Evolutionary conservation across 2,329 filamentous ascomycete genomes (phyloP), one percentile per base, ranked within the genome.

Genomic region (Epichloe glyceriae): DNA sequence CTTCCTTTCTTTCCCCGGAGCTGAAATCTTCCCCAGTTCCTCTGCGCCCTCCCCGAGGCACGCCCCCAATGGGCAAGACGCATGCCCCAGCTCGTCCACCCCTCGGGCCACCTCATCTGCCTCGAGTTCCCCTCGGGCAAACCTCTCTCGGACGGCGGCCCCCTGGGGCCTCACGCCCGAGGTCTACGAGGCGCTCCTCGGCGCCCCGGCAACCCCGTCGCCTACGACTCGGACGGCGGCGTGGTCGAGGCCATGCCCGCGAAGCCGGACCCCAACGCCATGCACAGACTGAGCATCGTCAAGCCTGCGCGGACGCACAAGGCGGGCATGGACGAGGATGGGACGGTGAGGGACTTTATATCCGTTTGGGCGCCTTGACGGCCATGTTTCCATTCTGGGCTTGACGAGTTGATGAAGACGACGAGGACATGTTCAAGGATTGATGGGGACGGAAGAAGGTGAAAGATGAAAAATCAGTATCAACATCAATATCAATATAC

Each of bases 51-150:
- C 0, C 77, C 77, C n/a, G 64, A 68, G 2, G 64, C 72, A 49
- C 73, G 80, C 19, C 68, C 73, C 3, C 62, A 61, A 19, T 83
- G 79, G 80, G 74, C 78, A 12, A 63, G 64, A 50, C 69, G 76
- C 50, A 76, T 78, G 65, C 58, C 67, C 14, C 61, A 73, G 39
- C 69, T 83, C 39, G 67, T 83, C 33, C 57, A 65, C 19, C 69
- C 70, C 5, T 62, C 57, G 22, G 78, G 79, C 20, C 69, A 73
- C 38, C 68, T 84, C 26, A 62, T 83, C 48, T 83, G 80, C 66
- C 75, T 95, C 54, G 88, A 95, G 63, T 94, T 85, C 63, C 88
- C 88, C 10, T 80, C 83, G 1, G 75, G 79, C 54, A 93, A 90
- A 64, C 73, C 79, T 41, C 75, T 83, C 10, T 72, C 71, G 11